Evolutionary conservation across 768 basidiomycete species (phyloP).

Genomic region (Hericium alpestre): DNA sequence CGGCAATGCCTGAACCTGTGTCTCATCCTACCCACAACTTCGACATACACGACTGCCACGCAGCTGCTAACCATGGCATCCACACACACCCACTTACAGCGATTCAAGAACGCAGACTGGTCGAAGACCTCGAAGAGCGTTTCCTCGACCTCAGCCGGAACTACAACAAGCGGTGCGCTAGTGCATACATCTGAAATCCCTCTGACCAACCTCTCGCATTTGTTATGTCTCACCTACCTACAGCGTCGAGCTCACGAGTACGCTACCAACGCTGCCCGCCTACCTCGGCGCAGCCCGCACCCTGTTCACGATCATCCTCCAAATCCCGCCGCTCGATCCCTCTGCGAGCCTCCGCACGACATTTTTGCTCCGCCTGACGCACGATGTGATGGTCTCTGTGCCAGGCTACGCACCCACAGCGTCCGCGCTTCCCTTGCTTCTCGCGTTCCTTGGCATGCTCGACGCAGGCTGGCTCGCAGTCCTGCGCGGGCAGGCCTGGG

Average conservation of each 20-base stretch:
- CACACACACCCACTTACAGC: slow-evolving; percentile 8
- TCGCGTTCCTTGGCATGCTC: slow-evolving; percentile 62
- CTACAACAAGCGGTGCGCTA: slow-evolving; percentile 63
- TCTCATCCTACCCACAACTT: neutral
- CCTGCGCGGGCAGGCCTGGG: slow-evolving; percentile 57
- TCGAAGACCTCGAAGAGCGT: slow-evolving; percentile 53
- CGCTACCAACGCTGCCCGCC: slow-evolving; percentile 42
- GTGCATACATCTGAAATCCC: neutral
- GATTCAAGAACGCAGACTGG: slow-evolving; percentile 51
- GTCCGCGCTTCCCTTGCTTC: slow-evolving; percentile 37
- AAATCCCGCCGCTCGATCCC: slow-evolving; percentile 64
- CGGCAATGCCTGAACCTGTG: no score
- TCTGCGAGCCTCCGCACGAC: slow-evolving; percentile 57
- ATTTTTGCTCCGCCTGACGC: slow-evolving; percentile 62
- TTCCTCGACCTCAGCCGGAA: slow-evolving; percentile 58
- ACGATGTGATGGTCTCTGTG: slow-evolving; percentile 50
- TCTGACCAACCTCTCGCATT: neutral
- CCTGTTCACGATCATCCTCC: slow-evolving; percentile 53
- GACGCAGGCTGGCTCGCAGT: slow-evolving; percentile 68
- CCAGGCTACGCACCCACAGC: slow-evolving; percentile 46
- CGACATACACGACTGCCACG: neutral
- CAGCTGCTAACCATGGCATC: neutral
- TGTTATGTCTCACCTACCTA: neutral
- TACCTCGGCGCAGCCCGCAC: slow-evolving; percentile 51
- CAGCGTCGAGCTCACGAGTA: slow-evolving; percentile 38